These are phyloP conservation scores for Candida methanosorbosa DNA, from an alignment of 805 yeast species.

Conservation along the genomic window DNA sequence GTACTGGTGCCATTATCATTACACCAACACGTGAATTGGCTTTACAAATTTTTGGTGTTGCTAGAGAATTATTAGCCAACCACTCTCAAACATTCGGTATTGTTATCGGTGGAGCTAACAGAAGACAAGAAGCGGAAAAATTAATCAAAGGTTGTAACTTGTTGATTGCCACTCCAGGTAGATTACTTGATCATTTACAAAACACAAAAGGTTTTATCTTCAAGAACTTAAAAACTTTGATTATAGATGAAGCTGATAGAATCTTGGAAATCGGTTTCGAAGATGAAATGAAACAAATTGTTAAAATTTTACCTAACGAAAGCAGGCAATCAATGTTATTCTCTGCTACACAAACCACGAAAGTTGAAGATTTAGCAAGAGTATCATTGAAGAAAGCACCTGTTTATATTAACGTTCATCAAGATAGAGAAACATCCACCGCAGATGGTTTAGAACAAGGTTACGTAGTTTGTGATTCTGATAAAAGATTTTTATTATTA, in stretches of 20 bases:
- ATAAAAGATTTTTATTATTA: slow-evolving; percentile 80
- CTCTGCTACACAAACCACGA: slow-evolving; percentile 99
- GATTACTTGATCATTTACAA: slow-evolving; percentile 92
- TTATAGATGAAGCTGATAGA: slow-evolving; percentile 98
- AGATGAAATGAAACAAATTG: slow-evolving; percentile 97
- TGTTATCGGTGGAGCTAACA: slow-evolving; percentile 97
- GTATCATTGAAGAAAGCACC: slow-evolving; percentile 94
- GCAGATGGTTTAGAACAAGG: slow-evolving; percentile 98
- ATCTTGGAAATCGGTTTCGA: slow-evolving; percentile 97
- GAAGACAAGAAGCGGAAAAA: slow-evolving; percentile 96
- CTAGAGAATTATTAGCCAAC: slow-evolving; percentile 81
- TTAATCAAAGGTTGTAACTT: slow-evolving; percentile 88
- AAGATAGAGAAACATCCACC: slow-evolving; percentile 75
- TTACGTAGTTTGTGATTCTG: slow-evolving; percentile 94
- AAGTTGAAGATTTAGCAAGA: slow-evolving; percentile 96
- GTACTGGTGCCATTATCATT: slow-evolving; percentile 93
- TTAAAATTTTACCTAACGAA: slow-evolving; percentile 84
- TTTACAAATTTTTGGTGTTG: slow-evolving; percentile 95
- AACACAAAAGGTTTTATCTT: slow-evolving; percentile 91
- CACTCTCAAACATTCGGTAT: slow-evolving; percentile 94
- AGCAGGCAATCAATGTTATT: slow-evolving; percentile 95
- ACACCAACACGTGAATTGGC: slow-evolving; percentile 98
- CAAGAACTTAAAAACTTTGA: slow-evolving; percentile 87
- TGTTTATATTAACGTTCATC: slow-evolving; percentile 84
- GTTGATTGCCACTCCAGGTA: slow-evolving; percentile 95